A percentile compares a stretch with the other conserved stretches of the same genome.
Conservation (phyloP, 306 rosid species). For the Castanea mollissima region DNA sequence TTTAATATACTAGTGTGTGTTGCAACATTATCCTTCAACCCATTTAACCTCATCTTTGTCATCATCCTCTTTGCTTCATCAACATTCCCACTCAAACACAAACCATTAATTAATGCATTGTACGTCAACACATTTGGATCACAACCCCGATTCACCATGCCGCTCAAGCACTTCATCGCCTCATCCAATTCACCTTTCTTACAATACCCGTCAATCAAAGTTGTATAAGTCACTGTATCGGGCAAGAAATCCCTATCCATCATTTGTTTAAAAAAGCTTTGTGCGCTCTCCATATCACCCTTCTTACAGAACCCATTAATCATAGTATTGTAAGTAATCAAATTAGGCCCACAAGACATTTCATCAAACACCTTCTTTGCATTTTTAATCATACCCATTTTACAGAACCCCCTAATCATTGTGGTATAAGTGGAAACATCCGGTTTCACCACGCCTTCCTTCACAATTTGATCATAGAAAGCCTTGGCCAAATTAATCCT, state of each 20-base stretch:
- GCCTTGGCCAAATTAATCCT: conserved; percentile 37
- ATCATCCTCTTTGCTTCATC: conserved; percentile 50
- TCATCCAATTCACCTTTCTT: conserved; percentile 37
- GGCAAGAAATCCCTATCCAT: conserved; percentile 33
- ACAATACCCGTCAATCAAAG: conserved; percentile 52
- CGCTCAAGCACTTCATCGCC: conserved; percentile 36
- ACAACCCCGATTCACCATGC: conserved; percentile 41
- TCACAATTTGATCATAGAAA: conserved; percentile 37
- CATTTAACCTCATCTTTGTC: conserved; percentile 51
- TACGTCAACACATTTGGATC: conserved; percentile 45
- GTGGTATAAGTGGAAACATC: conserved; percentile 44
- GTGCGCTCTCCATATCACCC: conserved; percentile 44
- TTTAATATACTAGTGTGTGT: conserved; percentile 49
- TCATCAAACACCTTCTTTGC: conserved; percentile 53
- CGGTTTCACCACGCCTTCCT: conserved; percentile 30
- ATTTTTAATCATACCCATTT: conserved; percentile 38
- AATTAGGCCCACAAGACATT: conserved; percentile 48
- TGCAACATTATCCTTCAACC: conserved; percentile 41
- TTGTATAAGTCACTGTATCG: conserved; percentile 44
- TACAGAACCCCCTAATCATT: conserved; percentile 48
- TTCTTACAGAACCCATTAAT: conserved; percentile 41
- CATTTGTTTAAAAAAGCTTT: conserved; percentile 26
- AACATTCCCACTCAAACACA: conserved; percentile 44
- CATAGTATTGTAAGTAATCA: conserved; percentile 43
- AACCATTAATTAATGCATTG: conserved; percentile 49